Evolutionary conservation across 257 asterid genomes (phyloP).

Genomic region (Penstemon barbatus): DNA sequence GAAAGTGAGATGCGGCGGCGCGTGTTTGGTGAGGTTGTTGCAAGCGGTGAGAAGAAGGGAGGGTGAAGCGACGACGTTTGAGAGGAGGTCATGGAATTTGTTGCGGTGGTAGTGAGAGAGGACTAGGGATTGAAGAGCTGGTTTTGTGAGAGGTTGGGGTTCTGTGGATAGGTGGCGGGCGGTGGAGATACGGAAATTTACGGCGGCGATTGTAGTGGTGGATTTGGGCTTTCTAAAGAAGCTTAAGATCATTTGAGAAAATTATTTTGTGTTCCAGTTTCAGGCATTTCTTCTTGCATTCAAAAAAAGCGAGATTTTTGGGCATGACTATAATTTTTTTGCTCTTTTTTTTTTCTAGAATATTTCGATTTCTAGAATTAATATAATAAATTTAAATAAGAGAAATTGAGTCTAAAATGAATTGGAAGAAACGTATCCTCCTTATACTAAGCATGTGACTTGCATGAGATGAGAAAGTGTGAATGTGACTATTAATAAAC

Average conservation of each 20-base stretch:
- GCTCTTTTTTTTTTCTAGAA: too few relatives aligned
- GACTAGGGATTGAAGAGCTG: slow-evolving; percentile 56
- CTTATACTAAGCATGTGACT: too few relatives aligned
- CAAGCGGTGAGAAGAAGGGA: slow-evolving; percentile 87
- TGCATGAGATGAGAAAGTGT: too few relatives aligned
- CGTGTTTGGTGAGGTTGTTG: slow-evolving; percentile 49
- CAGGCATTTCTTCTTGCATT: too few relatives aligned
- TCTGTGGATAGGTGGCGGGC: slow-evolving; percentile 20
- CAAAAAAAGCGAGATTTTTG: too few relatives aligned
- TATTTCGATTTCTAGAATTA: too few relatives aligned
- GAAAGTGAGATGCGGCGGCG: slow-evolving; percentile 46
- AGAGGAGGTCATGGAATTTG: slow-evolving; percentile 70
- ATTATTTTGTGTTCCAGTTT: too few relatives aligned
- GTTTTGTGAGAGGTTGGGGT: slow-evolving; percentile 45
- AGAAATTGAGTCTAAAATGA: too few relatives aligned
- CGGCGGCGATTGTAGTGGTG: slow-evolving; percentile 31
- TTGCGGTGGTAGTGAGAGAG: slow-evolving; percentile 53
- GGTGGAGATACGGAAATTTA: slow-evolving; percentile 29
- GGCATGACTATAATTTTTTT: too few relatives aligned
- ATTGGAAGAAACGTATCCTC: too few relatives aligned
- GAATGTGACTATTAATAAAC: too few relatives aligned
- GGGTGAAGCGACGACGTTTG: slow-evolving; percentile 73
- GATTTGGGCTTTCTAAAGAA: slow-evolving; percentile 39
- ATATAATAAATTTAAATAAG: too few relatives aligned
- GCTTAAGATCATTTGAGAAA: slow-evolving; percentile 42